Evolutionary conservation across 345 rosid species (phyloP).

Genomic region (Firmiana major): DNA sequence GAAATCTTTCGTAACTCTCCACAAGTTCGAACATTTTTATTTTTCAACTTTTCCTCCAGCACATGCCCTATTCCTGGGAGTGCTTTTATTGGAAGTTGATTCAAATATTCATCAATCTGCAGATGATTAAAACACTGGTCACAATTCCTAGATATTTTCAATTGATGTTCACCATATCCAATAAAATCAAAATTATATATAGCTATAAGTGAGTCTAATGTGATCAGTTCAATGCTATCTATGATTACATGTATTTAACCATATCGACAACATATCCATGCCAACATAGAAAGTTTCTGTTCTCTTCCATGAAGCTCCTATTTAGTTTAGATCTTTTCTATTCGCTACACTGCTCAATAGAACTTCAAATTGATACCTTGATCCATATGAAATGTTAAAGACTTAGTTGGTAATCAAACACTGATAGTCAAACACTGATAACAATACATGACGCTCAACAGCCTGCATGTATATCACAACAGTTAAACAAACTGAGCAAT

Average conservation of each 20-base stretch:
- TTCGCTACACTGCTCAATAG: neutral
- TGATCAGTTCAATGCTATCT: neutral
- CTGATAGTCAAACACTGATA: neutral
- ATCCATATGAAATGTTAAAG: neutral
- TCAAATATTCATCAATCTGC: slow-evolving; percentile 72
- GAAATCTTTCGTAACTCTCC: slow-evolving; percentile 69
- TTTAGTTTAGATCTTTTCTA: neutral
- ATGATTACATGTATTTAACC: neutral
- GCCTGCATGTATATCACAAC: neutral
- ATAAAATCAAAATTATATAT: neutral
- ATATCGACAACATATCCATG: neutral
- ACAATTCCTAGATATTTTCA: neutral
- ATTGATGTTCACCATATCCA: neutral
- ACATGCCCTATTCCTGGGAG: slow-evolving; percentile 93
- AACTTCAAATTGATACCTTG: neutral
- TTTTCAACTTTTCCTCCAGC: slow-evolving; percentile 76
- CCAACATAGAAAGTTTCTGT: neutral
- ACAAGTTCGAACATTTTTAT: slow-evolving; percentile 58
- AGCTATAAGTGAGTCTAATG: neutral
- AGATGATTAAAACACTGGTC: slow-evolving; percentile 12
- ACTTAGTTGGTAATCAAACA: neutral
- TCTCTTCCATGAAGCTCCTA: neutral
- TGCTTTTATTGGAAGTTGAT: slow-evolving; percentile 62
- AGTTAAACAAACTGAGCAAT: neutral
- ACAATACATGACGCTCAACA: neutral